These are phyloP conservation scores for Aethionema arabicum DNA, from an alignment of 345 rosid species.

Conservation along the genomic window DNA sequence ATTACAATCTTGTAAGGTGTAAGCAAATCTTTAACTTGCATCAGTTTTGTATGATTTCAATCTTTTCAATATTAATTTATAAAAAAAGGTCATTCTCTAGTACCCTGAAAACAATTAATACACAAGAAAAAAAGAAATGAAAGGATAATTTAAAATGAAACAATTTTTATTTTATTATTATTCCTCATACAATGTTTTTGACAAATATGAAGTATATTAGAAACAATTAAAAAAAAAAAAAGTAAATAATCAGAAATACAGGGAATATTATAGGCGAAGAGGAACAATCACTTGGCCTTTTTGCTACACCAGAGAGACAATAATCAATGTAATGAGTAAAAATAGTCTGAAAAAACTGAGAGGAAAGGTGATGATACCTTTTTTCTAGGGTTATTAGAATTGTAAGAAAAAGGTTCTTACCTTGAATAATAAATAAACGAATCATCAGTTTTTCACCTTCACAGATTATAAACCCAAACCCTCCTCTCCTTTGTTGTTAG, in stretches of 20 bases:
- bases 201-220: slow-evolving; percentile 30
- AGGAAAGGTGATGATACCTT: no score
- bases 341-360: slow-evolving; percentile 31
- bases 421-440: slow-evolving; percentile 37
- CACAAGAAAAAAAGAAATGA: slow-evolving; percentile 1
- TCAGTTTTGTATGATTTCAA: slow-evolving; percentile 27
- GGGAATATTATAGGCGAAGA: slow-evolving; percentile 29
- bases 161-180: slow-evolving; percentile 28
- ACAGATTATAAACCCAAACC: slow-evolving; percentile 29
- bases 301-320: slow-evolving; percentile 32
- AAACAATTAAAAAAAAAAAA: slow-evolving; percentile 32
- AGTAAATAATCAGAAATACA: slow-evolving; percentile 17
- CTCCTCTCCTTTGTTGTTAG: slow-evolving; percentile 57
- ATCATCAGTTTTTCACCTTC: slow-evolving; percentile 39
- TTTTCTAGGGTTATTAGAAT: slow-evolving; percentile 27
- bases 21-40: slow-evolving; percentile 22
- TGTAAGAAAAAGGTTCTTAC: slow-evolving; percentile 33
- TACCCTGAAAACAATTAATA: neutral
- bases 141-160: slow-evolving; percentile 18
- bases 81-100: neutral
- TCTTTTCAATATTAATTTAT: neutral
- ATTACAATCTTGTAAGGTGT: slow-evolving; percentile 23
- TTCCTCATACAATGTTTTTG: slow-evolving; percentile 31
- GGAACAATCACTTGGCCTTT: slow-evolving; percentile 20
- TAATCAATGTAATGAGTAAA: slow-evolving; percentile 36